A percentile compares a stretch with the other conserved stretches of the same genome.
phyloP scores from a whole-genome alignment of 805 yeast genomes.

The Torulaspora franciscae region DNA sequence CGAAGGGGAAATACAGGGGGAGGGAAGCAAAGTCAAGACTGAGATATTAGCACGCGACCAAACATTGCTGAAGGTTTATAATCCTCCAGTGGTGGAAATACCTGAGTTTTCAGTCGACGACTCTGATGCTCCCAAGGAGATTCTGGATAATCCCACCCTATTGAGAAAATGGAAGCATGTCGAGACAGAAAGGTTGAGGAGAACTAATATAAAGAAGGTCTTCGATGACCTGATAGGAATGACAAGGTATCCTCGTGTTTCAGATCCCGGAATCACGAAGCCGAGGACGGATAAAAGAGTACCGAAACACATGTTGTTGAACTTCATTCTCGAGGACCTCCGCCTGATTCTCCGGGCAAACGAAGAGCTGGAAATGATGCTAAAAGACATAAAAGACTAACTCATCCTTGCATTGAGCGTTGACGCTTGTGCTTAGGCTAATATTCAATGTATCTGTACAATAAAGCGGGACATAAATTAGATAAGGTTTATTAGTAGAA shows the following conservation, averaged over 20 bases:
- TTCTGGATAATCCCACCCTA: slow-evolving; percentile 18
- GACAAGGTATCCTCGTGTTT: slow-evolving; percentile 22
- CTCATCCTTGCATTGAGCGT: no score
- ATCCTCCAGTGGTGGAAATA: slow-evolving; percentile 17
- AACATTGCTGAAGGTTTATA: slow-evolving; percentile 9
- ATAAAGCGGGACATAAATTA: background rate
- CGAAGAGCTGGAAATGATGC: slow-evolving; percentile 20
- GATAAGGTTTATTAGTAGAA: background rate
- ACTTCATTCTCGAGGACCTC: slow-evolving; percentile 32
- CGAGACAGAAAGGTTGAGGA: slow-evolving; percentile 30
- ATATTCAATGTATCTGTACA: no score
- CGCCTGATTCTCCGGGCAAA: slow-evolving; percentile 28
- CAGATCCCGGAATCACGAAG: slow-evolving; percentile 8
- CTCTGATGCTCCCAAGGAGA: slow-evolving; percentile 21
- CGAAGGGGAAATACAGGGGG: background rate
- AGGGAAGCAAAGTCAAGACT: background rate
- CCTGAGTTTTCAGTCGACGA: slow-evolving; percentile 28
- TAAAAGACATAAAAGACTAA: background rate
- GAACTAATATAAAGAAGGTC: slow-evolving; percentile 28
- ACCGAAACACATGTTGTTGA: slow-evolving; percentile 33
- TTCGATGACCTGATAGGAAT: slow-evolving; percentile 28
- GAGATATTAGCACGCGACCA: slow-evolving; percentile 2
- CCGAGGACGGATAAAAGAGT: slow-evolving; percentile 24
- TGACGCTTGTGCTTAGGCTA: background rate
- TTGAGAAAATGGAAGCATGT: slow-evolving; percentile 36